Base-by-base conservation (phyloP, 805 yeast species). In the Saturnispora zaruensis region DNA sequence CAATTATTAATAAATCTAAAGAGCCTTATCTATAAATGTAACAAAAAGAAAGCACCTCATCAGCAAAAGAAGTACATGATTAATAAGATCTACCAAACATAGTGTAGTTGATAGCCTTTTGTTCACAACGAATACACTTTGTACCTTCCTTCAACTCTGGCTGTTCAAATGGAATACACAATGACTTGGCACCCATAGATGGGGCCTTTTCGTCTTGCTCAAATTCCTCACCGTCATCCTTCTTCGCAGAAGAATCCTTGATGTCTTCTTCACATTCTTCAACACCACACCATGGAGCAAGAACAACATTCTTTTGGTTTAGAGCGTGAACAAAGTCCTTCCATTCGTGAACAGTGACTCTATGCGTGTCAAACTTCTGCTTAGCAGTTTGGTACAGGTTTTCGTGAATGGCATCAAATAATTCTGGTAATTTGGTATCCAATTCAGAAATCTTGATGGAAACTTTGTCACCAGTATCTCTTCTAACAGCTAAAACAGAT, bases 111-210 rank as follows among this genome's bases (percentile, higher is more conserved):
- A 79, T 67, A 40, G 99, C 99, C 41, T 71, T 69, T 59, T 70
- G 73, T 55, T 76, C 86, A 78, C 98, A 93, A 62, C 74, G 84
- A 56, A 88, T 83, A 81, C 99, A 95, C 68, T 82, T 84, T 57
- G 88, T 87, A 59, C 84, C 91, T 57, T 67, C 72, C 66, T 79
- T 79, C 68, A 91, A 77, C 61, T 72, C 79, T 52, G 96, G 96
- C 74, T 91, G 98, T 37, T 87, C 85, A 64, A 82, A 82, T 57
- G 99, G 99, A 67, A 90, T 90, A 79, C 99, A 93, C 69, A 93
- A 77, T 20, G 96, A 85, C 76, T 93, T 93, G 58, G 99, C 99
- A 65, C 99, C 99, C 99, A 93, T 93, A 47, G 95, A 82, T 66
- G 99, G 99, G 23, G 99, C 88, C 68, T 87, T 85, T 64, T 93